phyloP scores from a whole-genome alignment of 2,329 filamentous ascomycete species.

The Ambrosiella cleistominuta region DNA sequence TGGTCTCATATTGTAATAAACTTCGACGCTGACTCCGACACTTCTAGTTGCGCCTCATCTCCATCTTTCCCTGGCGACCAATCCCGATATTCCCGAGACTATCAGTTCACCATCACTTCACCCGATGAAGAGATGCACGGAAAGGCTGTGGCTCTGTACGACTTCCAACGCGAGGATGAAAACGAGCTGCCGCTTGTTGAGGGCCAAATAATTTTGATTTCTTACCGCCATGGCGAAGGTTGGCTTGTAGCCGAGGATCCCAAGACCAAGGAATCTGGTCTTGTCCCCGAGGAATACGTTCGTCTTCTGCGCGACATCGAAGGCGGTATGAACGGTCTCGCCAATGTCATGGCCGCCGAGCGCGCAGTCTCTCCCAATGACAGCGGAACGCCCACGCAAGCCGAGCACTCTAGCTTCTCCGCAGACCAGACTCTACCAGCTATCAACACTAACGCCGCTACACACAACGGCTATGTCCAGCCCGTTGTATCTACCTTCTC shows the following conservation, averaged over 20 bases:
- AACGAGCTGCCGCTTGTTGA: conserved; percentile 87
- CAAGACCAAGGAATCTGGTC: conserved; percentile 78
- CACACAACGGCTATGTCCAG: conserved; percentile 39
- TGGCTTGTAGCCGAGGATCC: conserved; percentile 96
- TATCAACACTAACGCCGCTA: conserved; percentile 6
- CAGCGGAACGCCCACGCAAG: conserved; percentile 42
- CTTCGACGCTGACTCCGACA: conserved; percentile 31
- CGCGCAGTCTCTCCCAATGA: conserved; percentile 33
- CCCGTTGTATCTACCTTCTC: conserved; percentile 52
- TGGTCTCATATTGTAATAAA: conserved; percentile 4
- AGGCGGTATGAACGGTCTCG: conserved; percentile 63
- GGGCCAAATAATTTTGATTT: conserved; percentile 91
- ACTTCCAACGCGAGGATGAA: conserved; percentile 88
- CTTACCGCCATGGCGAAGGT: conserved; percentile 86
- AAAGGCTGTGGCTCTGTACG: conserved; percentile 85
- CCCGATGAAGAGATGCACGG: conserved; percentile 97
- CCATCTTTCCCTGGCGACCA: conserved; percentile 46
- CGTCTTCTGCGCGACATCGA: conserved; percentile 83
- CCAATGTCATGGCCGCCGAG: conserved; percentile 19
- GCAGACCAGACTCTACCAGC: conserved; percentile 1
- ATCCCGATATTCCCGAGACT: conserved; percentile 74
- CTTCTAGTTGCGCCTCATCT: conserved; percentile 40
- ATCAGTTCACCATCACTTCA: conserved; percentile 86
- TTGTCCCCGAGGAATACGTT: conserved; percentile 94
- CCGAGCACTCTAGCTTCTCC: conserved; percentile 27